Conservation (phyloP, 768 basidiomycete genomes). For the Rhodotorula toruloides region DNA sequence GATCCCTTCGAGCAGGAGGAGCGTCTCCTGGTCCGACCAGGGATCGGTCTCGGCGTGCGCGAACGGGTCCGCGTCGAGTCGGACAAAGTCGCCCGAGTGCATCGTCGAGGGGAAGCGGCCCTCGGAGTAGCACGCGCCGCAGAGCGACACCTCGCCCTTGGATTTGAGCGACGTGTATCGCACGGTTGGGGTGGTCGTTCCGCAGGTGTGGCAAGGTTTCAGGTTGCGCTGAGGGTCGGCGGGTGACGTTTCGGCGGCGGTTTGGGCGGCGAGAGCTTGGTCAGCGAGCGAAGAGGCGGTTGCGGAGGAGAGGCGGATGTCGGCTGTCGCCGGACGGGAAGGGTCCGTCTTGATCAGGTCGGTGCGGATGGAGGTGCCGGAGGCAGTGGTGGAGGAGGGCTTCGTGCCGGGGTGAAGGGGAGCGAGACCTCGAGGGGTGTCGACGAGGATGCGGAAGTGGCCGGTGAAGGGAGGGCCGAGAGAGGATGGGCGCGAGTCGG, state of each 20-base stretch:
- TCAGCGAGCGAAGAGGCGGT: conserved; percentile 57
- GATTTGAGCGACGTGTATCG: conserved; percentile 85
- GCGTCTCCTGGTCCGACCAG: conserved; percentile 86
- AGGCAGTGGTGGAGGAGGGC: conserved; percentile 7
- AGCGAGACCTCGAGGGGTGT: conserved; percentile 91
- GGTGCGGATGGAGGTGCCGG: conserved; percentile 15
- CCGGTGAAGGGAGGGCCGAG: conserved; percentile 96
- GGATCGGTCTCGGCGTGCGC: conserved; percentile 52
- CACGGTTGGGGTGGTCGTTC: conserved; percentile 67
- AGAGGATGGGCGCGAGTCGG: conserved; percentile 87
- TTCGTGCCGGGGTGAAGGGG: conserved; percentile 64
- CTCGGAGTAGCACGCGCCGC: conserved; percentile 86
- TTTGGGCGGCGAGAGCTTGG: conserved; percentile 75
- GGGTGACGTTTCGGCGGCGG: conserved; percentile 52
- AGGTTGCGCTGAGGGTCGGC: conserved; percentile 62
- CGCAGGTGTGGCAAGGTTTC: conserved; percentile 83
- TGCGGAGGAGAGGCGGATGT: conserved; percentile 49
- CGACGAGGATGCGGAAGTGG: conserved; percentile 94
- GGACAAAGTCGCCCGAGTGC: conserved; percentile 93
- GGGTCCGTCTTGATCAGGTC: conserved; percentile 40
- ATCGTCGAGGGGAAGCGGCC: conserved; percentile 93
- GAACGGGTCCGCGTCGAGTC: conserved; percentile 42
- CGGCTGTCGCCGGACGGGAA: conserved; percentile 47
- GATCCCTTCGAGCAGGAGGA: conserved; percentile 85
- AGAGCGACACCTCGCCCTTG: conserved; percentile 83